A percentile compares a stretch with the other conserved stretches of the same genome.
Evolutionary conservation across 441 rosid genomes (phyloP).

Genomic region (Theobroma grandiflorum): DNA sequence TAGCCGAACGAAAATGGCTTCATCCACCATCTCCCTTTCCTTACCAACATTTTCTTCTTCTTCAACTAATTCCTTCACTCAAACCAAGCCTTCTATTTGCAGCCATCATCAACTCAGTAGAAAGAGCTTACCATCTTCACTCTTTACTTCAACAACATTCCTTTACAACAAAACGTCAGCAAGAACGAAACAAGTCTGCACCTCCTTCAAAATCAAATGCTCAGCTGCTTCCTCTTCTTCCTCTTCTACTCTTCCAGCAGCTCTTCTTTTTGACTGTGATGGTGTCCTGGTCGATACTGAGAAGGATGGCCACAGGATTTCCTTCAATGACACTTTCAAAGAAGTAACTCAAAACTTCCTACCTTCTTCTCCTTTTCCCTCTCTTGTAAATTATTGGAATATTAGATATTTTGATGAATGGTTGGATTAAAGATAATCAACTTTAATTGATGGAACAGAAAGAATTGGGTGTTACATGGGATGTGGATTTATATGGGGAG

Average conservation of each 20-base stretch:
- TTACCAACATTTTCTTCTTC: slow-evolving; percentile 40
- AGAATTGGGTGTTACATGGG: slow-evolving; percentile 89
- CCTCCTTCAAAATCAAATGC: slow-evolving; percentile 42
- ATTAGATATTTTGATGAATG: not conserved
- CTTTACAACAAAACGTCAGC: slow-evolving; percentile 9
- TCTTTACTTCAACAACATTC: slow-evolving; percentile 34
- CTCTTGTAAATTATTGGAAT: slow-evolving; percentile 10
- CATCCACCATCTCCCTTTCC: slow-evolving; percentile 42
- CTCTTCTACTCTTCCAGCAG: slow-evolving; percentile 67
- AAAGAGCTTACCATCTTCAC: slow-evolving; percentile 33
- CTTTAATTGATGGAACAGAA: slow-evolving; percentile 45
- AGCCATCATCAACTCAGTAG: slow-evolving; percentile 20
- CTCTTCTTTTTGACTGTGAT: slow-evolving; percentile 91
- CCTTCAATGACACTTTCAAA: slow-evolving; percentile 90
- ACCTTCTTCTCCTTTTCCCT: not conserved
- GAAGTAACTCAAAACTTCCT: slow-evolving; percentile 50
- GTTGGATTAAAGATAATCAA: not conserved
- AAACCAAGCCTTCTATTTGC: slow-evolving; percentile 24
- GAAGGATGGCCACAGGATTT: slow-evolving; percentile 94
- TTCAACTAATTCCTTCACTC: slow-evolving; percentile 7
- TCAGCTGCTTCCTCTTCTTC: slow-evolving; percentile 58
- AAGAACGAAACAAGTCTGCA: not conserved
- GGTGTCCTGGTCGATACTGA: slow-evolving; percentile 98
- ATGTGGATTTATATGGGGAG: slow-evolving; percentile 89
- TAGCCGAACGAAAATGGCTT: slow-evolving; percentile 29